Percentiles rank a stretch among this genome's conserved stretches.
These are phyloP conservation scores for Usnea hakonensis DNA, from an alignment of 495 filamentous ascomycete species.

Conservation along the genomic window DNA sequence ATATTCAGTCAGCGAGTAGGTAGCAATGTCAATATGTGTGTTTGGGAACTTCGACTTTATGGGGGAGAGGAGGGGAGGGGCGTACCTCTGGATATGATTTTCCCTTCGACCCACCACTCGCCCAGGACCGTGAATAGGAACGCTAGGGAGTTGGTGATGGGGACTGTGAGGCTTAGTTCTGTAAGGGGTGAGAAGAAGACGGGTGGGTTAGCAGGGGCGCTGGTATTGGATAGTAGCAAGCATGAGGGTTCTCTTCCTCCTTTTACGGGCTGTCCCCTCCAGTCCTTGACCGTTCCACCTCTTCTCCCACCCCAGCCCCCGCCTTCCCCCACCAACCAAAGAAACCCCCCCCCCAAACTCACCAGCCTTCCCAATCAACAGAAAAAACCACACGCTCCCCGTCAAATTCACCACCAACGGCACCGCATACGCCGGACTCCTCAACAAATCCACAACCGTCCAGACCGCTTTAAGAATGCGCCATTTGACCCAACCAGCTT, in stretches of 20 bases:
- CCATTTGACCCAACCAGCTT: slow-evolving; percentile 18
- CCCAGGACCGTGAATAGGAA: slow-evolving; percentile 93
- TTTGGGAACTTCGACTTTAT: not conserved
- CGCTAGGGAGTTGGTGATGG: slow-evolving; percentile 86
- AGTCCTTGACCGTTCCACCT: not conserved
- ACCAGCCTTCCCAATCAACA: slow-evolving; percentile 67
- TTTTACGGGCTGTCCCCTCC: too few species aligned
- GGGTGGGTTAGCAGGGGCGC: too few species aligned
- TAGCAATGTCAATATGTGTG: not conserved
- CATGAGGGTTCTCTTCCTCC: too few species aligned
- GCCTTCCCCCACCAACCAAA: not conserved
- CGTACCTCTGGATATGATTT: slow-evolving; percentile 71
- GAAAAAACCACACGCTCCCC: slow-evolving; percentile 94
- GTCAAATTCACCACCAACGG: slow-evolving; percentile 86
- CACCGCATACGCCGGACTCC: slow-evolving; percentile 73
- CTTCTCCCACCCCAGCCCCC: not conserved
- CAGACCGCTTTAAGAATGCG: slow-evolving; percentile 45
- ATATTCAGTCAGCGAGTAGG: not conserved
- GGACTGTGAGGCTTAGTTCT: slow-evolving; percentile 91
- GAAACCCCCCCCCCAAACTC: not conserved
- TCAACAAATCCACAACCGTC: slow-evolving; percentile 68
- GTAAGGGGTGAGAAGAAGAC: too few species aligned
- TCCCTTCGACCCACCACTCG: slow-evolving; percentile 90
- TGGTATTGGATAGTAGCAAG: too few species aligned
- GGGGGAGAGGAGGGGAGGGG: too few species aligned